These are phyloP conservation scores for Dendrostoma leiphaemia DNA, from an alignment of 2,329 filamentous ascomycete genomes.

Conservation along the genomic window DNA sequence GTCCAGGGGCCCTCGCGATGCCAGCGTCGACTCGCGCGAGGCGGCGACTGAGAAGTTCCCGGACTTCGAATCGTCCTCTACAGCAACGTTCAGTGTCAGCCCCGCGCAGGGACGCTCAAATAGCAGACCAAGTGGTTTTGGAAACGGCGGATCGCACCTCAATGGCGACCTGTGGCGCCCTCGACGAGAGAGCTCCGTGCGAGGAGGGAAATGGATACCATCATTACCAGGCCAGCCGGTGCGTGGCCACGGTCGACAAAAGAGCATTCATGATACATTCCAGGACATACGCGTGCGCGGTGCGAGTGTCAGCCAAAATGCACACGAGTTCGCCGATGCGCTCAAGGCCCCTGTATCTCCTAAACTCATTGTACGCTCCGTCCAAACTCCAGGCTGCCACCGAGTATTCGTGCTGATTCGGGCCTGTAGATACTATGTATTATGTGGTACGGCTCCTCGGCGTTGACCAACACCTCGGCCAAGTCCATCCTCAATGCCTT, in stretches of 20 bases:
- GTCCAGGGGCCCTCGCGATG: conserved; percentile 26
- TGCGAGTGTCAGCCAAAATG: conserved; percentile 87
- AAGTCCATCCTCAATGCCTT: conserved; percentile 95
- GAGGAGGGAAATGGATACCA: conserved; percentile 28
- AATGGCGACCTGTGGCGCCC: conserved; percentile 59
- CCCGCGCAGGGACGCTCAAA: background rate
- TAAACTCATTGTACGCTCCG: conserved; percentile 71
- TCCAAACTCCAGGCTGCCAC: conserved; percentile 3
- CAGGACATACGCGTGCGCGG: conserved; percentile 76
- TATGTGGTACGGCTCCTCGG: conserved; percentile 93
- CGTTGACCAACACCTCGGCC: conserved; percentile 94
- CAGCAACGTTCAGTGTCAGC: background rate
- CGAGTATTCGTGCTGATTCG: conserved; percentile 25
- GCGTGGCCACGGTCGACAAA: conserved; percentile 66
- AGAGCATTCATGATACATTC: conserved; percentile 87
- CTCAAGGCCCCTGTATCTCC: conserved; percentile 87
- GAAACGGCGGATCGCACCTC: conserved; percentile 24
- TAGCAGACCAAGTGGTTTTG: conserved; percentile 27
- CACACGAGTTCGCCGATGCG: conserved; percentile 88
- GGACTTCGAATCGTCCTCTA: conserved; percentile 43
- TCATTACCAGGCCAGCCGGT: conserved; percentile 13
- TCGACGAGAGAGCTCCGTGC: conserved; percentile 47
- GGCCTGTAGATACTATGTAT: conserved; percentile 71
- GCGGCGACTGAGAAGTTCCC: conserved; percentile 56
- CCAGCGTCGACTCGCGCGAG: conserved; percentile 24